These are phyloP conservation scores for Micractinium sp. DNA, from an alignment of 139 green algal species.

Conservation along the genomic window DNA sequence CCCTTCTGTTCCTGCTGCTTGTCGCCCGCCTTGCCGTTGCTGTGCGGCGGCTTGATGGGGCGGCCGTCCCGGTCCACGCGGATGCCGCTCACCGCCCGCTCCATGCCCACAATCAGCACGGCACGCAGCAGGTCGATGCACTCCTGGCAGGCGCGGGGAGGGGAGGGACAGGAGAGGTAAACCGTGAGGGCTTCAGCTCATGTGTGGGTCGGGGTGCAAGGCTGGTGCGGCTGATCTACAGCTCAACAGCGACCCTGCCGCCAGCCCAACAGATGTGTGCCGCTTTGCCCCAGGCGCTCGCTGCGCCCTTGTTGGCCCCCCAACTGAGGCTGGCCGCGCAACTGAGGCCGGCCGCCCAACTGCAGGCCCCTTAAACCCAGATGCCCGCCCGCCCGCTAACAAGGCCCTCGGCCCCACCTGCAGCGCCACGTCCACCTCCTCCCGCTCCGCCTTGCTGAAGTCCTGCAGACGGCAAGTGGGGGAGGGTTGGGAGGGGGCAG, in stretches of 20 bases:
- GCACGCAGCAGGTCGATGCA: constrained; percentile 54
- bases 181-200: neutral
- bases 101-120: constrained; percentile 68
- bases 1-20: neutral
- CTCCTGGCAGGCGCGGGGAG: constrained; percentile 32
- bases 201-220: neutral
- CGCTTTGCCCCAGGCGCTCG: too few species aligned
- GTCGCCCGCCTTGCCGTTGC: constrained; percentile 7
- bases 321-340: too few species aligned
- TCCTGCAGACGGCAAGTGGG: constrained; percentile 68
- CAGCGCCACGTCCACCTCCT: constrained; percentile 70
- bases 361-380: neutral
- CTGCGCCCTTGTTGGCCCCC: too few species aligned
- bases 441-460: constrained; percentile 74
- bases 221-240: neutral
- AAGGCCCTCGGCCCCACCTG: neutral
- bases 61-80: constrained; percentile 40
- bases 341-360: neutral
- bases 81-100: constrained; percentile 70
- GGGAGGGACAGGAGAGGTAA: too few species aligned
- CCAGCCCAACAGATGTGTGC: neutral
- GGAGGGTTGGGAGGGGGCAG: neutral
- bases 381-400: neutral
- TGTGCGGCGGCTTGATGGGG: constrained; percentile 15
- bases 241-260: constrained; percentile 5